Percentiles rank a stretch among this genome's conserved stretches.
Evolutionary conservation across 2,329 filamentous ascomycete genomes (phyloP).

Genomic region (Fusarium goolgardi): DNA sequence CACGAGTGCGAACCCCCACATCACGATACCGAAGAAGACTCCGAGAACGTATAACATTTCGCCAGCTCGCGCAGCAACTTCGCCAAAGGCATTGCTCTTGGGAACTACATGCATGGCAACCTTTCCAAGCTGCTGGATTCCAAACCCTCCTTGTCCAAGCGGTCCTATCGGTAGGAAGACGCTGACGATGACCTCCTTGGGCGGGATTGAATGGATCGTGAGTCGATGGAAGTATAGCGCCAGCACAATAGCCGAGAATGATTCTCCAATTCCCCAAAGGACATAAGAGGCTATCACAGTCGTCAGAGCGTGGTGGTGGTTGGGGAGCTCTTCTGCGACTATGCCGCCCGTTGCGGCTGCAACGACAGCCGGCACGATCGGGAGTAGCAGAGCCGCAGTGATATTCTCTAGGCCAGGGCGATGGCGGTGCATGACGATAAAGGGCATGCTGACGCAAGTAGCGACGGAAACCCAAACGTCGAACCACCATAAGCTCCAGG

Average conservation of each 20-base stretch:
- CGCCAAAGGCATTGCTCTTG: constrained; percentile 58
- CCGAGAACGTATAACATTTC: constrained; percentile 69
- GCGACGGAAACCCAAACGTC: constrained; percentile 64
- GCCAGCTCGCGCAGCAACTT: constrained; percentile 52
- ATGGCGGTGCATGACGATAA: constrained; percentile 63
- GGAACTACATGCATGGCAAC: constrained; percentile 58
- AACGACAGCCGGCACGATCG: constrained; percentile 74
- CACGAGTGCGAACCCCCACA: constrained; percentile 60
- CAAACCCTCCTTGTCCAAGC: constrained; percentile 73
- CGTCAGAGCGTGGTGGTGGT: constrained; percentile 65
- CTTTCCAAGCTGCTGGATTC: constrained; percentile 63
- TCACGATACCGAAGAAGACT: constrained; percentile 57
- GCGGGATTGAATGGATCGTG: constrained; percentile 73
- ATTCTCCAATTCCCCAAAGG: constrained; percentile 73
- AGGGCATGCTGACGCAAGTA: constrained; percentile 67
- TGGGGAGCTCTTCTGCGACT: constrained; percentile 69
- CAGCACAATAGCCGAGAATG: constrained; percentile 70
- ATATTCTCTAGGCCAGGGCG: constrained; percentile 65
- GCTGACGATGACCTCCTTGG: constrained; percentile 74
- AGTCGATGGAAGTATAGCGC: constrained; percentile 77
- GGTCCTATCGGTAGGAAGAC: constrained; percentile 75
- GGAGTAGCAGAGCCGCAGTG: constrained; percentile 73
- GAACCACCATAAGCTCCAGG: constrained; percentile 69
- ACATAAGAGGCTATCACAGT: constrained; percentile 75
- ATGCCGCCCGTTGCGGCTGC: constrained; percentile 73